Evolutionary conservation across 75 land plant genomes (phyloP).

Genomic region (Pinus albicaulis): DNA sequence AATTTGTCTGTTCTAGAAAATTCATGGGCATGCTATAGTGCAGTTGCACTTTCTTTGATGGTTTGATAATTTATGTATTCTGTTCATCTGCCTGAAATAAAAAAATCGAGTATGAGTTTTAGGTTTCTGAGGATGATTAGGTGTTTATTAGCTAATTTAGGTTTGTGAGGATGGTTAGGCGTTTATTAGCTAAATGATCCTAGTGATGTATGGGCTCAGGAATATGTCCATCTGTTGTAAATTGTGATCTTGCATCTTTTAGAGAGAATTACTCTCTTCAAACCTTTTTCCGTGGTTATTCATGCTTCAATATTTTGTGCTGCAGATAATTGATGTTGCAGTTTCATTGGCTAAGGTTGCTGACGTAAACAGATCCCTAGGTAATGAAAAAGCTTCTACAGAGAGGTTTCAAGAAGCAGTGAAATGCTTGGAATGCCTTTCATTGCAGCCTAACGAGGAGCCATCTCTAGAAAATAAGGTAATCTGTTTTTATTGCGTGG

Average conservation of each 20-base stretch:
- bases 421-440: constrained; percentile 60
- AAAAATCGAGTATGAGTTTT: neutral
- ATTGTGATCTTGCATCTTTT: neutral
- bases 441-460: constrained; percentile 30
- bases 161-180: neutral
- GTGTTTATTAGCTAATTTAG: neutral
- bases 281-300: neutral
- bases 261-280: neutral
- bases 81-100: neutral
- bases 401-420: constrained; percentile 90
- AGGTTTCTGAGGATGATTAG: neutral
- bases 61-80: neutral
- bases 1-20: neutral
- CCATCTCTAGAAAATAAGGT: constrained; percentile 60
- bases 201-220: neutral
- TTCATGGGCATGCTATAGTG: neutral
- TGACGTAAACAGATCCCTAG: constrained; percentile 79
- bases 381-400: constrained; percentile 53
- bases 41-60: neutral
- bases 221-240: neutral
- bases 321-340: constrained; percentile 77
- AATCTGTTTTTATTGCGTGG: constrained; percentile 2
- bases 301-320: neutral
- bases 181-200: neutral
- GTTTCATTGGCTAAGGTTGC: constrained; percentile 96